These are phyloP conservation scores for Venturia asperata DNA, from an alignment of 2,329 filamentous ascomycete genomes.

Conservation along the genomic window DNA sequence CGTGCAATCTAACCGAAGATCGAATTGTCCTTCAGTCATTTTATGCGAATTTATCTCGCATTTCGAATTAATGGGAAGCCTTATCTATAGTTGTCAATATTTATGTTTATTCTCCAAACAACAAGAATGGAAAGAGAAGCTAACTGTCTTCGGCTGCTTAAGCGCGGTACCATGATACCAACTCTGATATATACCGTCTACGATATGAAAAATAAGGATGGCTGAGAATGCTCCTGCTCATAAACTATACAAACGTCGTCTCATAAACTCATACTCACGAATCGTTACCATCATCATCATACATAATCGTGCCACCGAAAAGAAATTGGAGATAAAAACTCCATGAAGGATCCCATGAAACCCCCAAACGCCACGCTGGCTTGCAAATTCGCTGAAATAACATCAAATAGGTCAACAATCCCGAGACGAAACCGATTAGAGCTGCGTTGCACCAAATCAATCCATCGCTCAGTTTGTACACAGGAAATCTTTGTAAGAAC, in stretches of 20 bases:
- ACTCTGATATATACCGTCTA: background rate
- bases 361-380: background rate
- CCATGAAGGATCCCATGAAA: background rate
- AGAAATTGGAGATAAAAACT: background rate
- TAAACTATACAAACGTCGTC: background rate
- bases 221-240: background rate
- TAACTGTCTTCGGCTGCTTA: no score
- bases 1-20: no score
- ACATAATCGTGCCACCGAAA: background rate
- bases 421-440: background rate
- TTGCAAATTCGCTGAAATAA: background rate
- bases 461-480: slow-evolving; percentile 1
- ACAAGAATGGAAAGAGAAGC: no score
- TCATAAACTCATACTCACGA: background rate
- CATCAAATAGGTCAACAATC: background rate
- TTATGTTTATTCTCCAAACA: no score
- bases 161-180: background rate
- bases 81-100: no score
- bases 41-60: no score
- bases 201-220: background rate
- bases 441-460: background rate
- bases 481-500: background rate
- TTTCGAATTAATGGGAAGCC: no score
- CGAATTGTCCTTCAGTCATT: no score
- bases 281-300: background rate